Base-by-base conservation (phyloP, 2,329 filamentous ascomycete genomes). In the Bipolaris sorokiniana region DNA sequence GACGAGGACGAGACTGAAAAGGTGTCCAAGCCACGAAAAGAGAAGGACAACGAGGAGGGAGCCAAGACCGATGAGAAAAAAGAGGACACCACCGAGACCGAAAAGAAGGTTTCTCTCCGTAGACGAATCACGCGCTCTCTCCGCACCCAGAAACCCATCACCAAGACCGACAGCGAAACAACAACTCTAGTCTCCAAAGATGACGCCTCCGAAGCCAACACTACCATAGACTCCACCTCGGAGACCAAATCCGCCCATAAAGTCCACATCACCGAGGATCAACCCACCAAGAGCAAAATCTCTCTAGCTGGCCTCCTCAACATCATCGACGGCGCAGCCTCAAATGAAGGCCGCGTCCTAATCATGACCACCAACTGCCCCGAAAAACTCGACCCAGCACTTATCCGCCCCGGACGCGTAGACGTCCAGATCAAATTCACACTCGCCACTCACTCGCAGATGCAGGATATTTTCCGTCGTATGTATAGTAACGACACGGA, bases 221-320 rank as follows among this genome's bases (percentile, higher is more conserved):
- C 33, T 41, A 18, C 33, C 11, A 5, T 9, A 11, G 33, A 42
- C 3, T 3, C 20, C 13, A 16, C 22, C 7, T 34, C 23, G 18
- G 37, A 46, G 10, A 13, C 37, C 11, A 47, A 54, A 15, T 33
- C 52, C 2, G 3, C 11, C 11, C n/a, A 36, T 31, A 7, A n/a
- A 26, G 13, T 22, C 10, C 47, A 38, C 11, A 15, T 22, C 22
- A 23, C 18, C 16, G 46, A 54, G 37, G 46, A 31, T 10, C 28
- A 51, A 13, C 23, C 28, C 6, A 51, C 7, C n/a, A 51, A 52
- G 15, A 52, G 74, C 13, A 76, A 83, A n/a, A 91, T 95, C 42
- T 90, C 89, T 0, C 82, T 95, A 2, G 91, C 90, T 0, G 90
- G 90, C 0, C 82, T 96, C 1, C 83, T 96, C 49, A 96, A 96